These are phyloP conservation scores for Backusella tuberculispora DNA, from an alignment of 192 early-diverging fungal species.

Conservation along the genomic window DNA sequence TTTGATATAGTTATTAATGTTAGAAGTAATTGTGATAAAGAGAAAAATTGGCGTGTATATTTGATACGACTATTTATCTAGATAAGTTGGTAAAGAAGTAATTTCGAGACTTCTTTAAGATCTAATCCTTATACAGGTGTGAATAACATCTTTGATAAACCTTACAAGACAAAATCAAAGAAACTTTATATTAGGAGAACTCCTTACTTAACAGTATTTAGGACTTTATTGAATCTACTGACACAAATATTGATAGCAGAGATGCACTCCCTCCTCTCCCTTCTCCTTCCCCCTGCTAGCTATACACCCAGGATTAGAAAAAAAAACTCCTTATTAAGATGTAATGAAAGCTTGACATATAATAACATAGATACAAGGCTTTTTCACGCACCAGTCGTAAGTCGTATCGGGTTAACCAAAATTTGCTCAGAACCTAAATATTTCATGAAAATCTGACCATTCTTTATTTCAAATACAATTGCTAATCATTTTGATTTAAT, in stretches of 20 bases:
- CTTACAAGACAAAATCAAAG: neutral
- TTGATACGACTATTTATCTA: neutral
- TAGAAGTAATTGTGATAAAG: slow-evolving; percentile 74
- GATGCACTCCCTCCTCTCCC: neutral
- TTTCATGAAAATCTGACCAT: no score
- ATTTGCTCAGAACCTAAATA: no score
- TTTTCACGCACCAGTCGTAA: slow-evolving; percentile 31
- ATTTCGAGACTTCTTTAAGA: neutral
- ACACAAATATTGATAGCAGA: neutral
- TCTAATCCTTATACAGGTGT: neutral
- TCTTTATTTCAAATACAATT: no score
- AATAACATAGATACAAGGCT: slow-evolving; percentile 22
- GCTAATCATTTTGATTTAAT: no score
- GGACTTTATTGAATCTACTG: neutral
- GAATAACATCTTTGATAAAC: neutral
- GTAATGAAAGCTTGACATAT: no score
- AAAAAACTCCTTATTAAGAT: no score
- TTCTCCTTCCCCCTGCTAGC: no score
- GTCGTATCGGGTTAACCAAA: neutral
- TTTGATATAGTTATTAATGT: slow-evolving; percentile 90
- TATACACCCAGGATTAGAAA: no score
- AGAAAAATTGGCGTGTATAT: no score
- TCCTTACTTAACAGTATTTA: neutral
- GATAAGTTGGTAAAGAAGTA: neutral
- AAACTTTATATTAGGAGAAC: neutral